Evolutionary conservation across 441 rosid species (phyloP).

Genomic region (Bruguiera hainesii): DNA sequence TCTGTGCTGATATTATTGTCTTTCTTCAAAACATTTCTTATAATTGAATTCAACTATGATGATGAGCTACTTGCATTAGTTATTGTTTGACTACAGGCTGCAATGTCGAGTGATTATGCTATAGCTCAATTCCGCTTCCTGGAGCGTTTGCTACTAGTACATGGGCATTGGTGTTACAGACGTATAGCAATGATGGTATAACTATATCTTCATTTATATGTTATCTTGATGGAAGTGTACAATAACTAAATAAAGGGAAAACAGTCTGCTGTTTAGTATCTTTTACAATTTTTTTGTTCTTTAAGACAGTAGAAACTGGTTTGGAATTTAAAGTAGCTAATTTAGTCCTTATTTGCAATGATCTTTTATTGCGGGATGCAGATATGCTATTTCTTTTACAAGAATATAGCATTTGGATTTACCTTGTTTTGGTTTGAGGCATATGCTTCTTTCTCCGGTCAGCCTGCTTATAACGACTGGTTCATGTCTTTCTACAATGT

Average conservation of each 20-base stretch:
- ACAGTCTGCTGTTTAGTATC: not conserved
- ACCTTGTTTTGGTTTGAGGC: constrained; percentile 91
- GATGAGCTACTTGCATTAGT: constrained; percentile 12
- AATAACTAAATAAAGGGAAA: too few species aligned
- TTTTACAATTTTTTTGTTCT: not conserved
- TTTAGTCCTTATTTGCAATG: constrained; percentile 1
- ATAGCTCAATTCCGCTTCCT: constrained; percentile 82
- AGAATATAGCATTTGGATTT: constrained; percentile 82
- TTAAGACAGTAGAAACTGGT: not conserved
- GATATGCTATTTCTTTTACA: constrained; percentile 97
- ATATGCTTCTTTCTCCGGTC: constrained; percentile 82
- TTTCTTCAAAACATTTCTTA: constrained; percentile 3
- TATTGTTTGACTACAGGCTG: constrained; percentile 54
- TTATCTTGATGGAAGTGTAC: too few species aligned
- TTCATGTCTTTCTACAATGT: constrained; percentile 87
- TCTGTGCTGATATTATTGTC: not conserved
- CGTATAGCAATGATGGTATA: constrained; percentile 84
- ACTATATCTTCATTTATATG: constrained; percentile 9
- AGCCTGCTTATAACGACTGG: constrained; percentile 96
- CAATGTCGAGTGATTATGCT: constrained; percentile 94
- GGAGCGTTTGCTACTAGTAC: constrained; percentile 78
- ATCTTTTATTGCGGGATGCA: constrained; percentile 27
- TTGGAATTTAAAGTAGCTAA: constrained; percentile 1
- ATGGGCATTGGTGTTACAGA: constrained; percentile 99
- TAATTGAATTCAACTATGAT: constrained; percentile 10